phyloP scores from a whole-genome alignment of 2,329 filamentous ascomycete species.

The Colletotrichum theobromicola region DNA sequence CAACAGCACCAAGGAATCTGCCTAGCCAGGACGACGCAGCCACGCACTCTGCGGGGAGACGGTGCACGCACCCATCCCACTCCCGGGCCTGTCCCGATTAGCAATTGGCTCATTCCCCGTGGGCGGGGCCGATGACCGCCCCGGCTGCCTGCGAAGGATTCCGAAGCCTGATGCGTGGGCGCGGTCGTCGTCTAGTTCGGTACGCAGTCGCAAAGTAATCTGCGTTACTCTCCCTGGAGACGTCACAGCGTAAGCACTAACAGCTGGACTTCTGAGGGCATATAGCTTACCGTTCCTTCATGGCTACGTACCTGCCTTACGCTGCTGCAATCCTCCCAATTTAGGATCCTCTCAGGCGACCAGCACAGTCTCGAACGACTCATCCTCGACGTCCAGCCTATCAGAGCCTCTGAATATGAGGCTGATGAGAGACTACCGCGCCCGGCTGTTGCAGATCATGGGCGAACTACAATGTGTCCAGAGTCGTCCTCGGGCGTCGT shows the following conservation, averaged over 20 bases:
- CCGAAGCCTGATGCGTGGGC: neutral
- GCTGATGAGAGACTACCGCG: neutral
- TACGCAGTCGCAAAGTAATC: neutral
- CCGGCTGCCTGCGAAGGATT: neutral
- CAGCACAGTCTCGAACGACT: neutral
- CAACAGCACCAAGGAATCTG: neutral
- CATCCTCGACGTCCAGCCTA: neutral
- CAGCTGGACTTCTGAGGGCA: neutral
- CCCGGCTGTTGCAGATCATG: neutral
- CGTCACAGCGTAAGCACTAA: rapidly evolving
- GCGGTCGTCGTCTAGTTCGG: neutral
- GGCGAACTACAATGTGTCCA: neutral
- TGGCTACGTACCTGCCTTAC: neutral
- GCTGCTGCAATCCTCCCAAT: neutral
- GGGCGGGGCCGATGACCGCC: neutral
- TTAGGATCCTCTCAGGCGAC: neutral
- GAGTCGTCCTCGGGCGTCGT: neutral
- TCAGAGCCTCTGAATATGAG: neutral
- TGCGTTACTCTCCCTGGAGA: rapidly evolving
- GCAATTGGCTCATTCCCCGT: neutral
- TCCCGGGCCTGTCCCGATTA: neutral
- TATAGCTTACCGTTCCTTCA: neutral
- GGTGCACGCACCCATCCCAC: neutral
- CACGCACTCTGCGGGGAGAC: neutral
- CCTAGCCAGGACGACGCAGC: neutral